Evolutionary conservation across 1,284 basidiomycete genomes (phyloP), one percentile per base, ranked within the genome.

Genomic region (Boletus smithii): DNA sequence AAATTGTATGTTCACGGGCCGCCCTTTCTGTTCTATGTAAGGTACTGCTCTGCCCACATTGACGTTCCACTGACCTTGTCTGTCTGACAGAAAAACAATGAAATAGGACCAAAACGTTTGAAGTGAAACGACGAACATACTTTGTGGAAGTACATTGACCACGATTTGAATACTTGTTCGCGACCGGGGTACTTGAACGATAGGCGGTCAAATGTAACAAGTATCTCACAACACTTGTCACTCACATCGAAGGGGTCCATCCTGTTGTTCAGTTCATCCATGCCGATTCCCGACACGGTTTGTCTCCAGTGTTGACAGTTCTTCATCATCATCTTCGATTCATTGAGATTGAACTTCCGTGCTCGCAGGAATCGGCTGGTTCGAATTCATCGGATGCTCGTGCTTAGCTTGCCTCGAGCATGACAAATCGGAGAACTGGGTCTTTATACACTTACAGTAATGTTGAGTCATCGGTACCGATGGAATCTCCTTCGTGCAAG

Each of bases 81-180:
- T 46, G 76, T 81, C 78, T 83, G 36, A 41, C 45, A 34, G 13
- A 17, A 31, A 8, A 30, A 30, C 6, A 17, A 50, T 23, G 2
- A 47, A 22, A 24, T 38, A 4, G 44, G 20, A 14, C 18, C 31
- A 35, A 38, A 40, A 17, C n/a, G 9, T 31, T 8, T 24, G 18
- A 24, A 33, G 27, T 14, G 32, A 41, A 40, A 34, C 6, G 37
- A 31, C 14, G 31, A 26, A 54, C 72, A 32, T 44, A 79, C 83
- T 70, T 86, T 86, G 63, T 88, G 85, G 56, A 85, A 85, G 51
- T 69, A 85, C 68, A 87, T 76, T 5, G 83, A 84, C 85, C 85
- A 88, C 50, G 77, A 79, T 44, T 83, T 76, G 56, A 85, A 85
- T 11, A 88, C 77, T 4, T 75, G 72, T 44, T 79, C 72, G 40